These are phyloP conservation scores for Pichia sp. DNA, from an alignment of 1,139 yeast genomes.

Conservation along the genomic window DNA sequence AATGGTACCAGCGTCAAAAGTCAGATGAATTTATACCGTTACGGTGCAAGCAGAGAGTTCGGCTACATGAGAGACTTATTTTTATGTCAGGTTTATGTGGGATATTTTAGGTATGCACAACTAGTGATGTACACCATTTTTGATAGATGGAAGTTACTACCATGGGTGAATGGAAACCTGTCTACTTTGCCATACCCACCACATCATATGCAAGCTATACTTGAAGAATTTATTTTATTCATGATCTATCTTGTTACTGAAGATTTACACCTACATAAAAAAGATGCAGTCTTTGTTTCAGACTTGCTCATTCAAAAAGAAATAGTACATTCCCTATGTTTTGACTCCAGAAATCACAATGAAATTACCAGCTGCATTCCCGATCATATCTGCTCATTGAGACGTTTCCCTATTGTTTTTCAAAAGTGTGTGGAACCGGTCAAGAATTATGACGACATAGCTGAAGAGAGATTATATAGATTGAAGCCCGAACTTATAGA, in stretches of 20 bases:
- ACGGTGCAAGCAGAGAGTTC: conserved; percentile 76
- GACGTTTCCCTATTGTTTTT: conserved; percentile 62
- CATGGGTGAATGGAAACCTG: conserved; percentile 46
- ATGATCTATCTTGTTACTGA: conserved; percentile 70
- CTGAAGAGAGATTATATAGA: conserved; percentile 33
- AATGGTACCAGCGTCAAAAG: conserved; percentile 71
- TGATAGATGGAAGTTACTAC: conserved; percentile 61
- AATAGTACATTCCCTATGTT: conserved; percentile 73
- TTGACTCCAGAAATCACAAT: conserved; percentile 68
- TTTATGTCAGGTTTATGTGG: conserved; percentile 64
- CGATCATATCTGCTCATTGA: conserved; percentile 69
- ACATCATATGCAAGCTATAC: conserved; percentile 42
- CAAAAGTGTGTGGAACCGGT: conserved; percentile 34
- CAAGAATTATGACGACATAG: conserved; percentile 26
- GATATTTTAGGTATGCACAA: conserved; percentile 50
- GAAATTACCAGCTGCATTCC: conserved; percentile 68
- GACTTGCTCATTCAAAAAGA: conserved; percentile 59
- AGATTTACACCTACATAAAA: conserved; percentile 53
- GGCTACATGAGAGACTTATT: conserved; percentile 77
- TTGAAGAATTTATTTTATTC: conserved; percentile 75
- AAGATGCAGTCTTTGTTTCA: conserved; percentile 48
- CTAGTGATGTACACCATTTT: conserved; percentile 57
- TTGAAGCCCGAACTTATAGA: conserved; percentile 34
- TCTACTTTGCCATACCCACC: conserved; percentile 42
- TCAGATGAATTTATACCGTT: conserved; percentile 76